Percentiles rank a stretch among this genome's conserved stretches.
Evolutionary conservation across 2,329 filamentous ascomycete species (phyloP).

Genomic region (Talaromyces pinophilus): DNA sequence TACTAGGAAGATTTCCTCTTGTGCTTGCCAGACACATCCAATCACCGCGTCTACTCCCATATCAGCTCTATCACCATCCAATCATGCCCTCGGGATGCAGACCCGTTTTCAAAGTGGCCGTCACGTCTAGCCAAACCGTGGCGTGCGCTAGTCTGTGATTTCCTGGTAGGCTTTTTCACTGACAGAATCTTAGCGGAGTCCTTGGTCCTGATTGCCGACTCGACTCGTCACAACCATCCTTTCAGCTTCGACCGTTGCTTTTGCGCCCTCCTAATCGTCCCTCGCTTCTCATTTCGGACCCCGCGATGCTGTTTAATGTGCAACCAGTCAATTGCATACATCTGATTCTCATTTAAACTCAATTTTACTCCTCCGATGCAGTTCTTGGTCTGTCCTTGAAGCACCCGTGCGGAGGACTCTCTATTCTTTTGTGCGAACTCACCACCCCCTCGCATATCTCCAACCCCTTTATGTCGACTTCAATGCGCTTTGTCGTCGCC

Average conservation of each 20-base stretch:
- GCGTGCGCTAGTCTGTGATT: not conserved
- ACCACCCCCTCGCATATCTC: slow-evolving; percentile 22
- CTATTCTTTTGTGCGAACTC: not conserved
- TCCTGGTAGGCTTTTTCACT: not conserved
- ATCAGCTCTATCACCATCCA: not conserved
- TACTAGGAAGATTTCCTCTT: not conserved
- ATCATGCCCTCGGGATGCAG: not conserved
- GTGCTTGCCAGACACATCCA: not conserved
- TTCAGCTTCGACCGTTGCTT: not conserved
- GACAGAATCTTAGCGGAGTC: not conserved
- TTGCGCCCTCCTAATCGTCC: not conserved
- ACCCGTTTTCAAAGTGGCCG: not conserved
- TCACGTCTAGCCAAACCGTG: not conserved
- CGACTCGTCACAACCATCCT: not conserved
- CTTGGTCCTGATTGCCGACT: slow-evolving; percentile 5
- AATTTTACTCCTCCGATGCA: slow-evolving; percentile 1
- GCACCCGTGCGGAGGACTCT: not conserved
- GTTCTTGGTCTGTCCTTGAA: not conserved
- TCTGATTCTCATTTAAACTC: not conserved
- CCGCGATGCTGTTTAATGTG: not conserved
- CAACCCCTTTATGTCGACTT: slow-evolving; percentile 9
- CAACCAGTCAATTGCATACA: not conserved
- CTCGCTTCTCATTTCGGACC: slow-evolving; percentile 1
- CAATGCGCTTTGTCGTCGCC: slow-evolving; percentile 2
- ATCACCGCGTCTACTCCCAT: slow-evolving; percentile 1